Evolutionary conservation across 1,139 yeast genomes (phyloP).

Genomic region (Sugiyamaella neomexicana): DNA sequence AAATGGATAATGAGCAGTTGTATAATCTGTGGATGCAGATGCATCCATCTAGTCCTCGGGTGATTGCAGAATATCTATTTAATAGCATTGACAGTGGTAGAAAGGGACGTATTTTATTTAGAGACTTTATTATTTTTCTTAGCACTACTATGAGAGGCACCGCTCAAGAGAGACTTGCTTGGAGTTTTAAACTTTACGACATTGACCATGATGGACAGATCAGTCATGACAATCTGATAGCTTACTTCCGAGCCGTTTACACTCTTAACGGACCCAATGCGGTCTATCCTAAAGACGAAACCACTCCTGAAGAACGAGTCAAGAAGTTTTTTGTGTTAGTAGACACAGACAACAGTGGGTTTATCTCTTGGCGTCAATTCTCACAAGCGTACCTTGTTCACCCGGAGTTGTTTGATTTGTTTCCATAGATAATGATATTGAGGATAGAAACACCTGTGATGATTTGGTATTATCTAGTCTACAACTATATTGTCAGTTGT

Average conservation of each 20-base stretch:
- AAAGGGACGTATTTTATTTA: not conserved
- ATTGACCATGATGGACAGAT: conserved; percentile 2
- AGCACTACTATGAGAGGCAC: conserved; percentile 1
- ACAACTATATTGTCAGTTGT: too few relatives aligned
- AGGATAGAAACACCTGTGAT: too few relatives aligned
- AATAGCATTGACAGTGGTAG: not conserved
- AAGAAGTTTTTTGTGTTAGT: not conserved
- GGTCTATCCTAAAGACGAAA: not conserved
- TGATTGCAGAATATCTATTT: not conserved
- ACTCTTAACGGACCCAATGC: not conserved
- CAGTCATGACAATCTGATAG: not conserved
- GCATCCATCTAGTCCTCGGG: conserved; percentile 1
- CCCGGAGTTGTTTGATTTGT: not conserved
- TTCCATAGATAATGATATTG: not conserved
- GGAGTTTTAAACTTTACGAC: conserved; percentile 2
- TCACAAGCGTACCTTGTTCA: not conserved
- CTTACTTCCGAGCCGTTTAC: not conserved
- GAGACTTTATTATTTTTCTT: not conserved
- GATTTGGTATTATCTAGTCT: not conserved
- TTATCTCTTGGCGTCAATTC: not conserved
- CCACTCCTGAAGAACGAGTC: not conserved
- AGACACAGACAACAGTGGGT: not conserved
- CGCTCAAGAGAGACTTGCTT: not conserved
- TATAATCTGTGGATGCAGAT: not conserved
- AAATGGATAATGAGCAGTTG: not conserved